Conservation (phyloP, 2,329 filamentous ascomycete species). For the Hypoxylon sp. region DNA sequence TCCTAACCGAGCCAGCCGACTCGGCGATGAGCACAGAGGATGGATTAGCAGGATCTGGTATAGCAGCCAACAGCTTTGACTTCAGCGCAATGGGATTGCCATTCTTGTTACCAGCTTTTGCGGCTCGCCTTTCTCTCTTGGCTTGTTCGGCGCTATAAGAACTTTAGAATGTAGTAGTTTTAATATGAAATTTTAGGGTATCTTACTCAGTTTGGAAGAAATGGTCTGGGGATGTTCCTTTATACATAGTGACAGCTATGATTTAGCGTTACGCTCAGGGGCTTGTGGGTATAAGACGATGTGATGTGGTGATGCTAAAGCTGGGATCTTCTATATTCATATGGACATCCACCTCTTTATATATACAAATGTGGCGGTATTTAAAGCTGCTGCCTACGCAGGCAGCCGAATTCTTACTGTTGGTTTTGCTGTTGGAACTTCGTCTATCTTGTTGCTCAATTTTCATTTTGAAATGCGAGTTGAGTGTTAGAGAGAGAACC, state of each 20-base stretch:
- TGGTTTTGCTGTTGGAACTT: constrained; percentile 22
- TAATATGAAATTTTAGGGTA: neutral
- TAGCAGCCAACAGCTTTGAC: constrained; percentile 87
- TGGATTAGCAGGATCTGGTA: constrained; percentile 75
- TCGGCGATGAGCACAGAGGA: constrained; percentile 83
- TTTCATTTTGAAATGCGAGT: constrained; percentile 9
- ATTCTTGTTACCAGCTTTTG: constrained; percentile 81
- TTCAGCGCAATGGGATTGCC: constrained; percentile 85
- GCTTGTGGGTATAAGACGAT: constrained; percentile 11
- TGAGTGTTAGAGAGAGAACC: neutral
- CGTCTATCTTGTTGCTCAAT: constrained; percentile 14
- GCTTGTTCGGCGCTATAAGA: constrained; percentile 64
- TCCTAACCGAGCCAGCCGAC: constrained; percentile 84
- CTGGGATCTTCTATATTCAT: constrained; percentile 6
- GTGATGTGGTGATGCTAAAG: constrained; percentile 1
- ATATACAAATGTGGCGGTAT: neutral
- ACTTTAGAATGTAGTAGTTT: constrained; percentile 56
- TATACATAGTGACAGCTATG: constrained; percentile 66
- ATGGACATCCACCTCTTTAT: neutral
- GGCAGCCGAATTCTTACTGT: constrained; percentile 37
- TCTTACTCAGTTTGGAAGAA: constrained; percentile 95
- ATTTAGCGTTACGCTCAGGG: constrained; percentile 17
- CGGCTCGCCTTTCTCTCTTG: constrained; percentile 72
- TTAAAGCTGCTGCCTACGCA: constrained; percentile 37
- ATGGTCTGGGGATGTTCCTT: constrained; percentile 80